Evolutionary conservation across 1,284 basidiomycete genomes (phyloP).

Genomic region (Puccinia triticina): DNA sequence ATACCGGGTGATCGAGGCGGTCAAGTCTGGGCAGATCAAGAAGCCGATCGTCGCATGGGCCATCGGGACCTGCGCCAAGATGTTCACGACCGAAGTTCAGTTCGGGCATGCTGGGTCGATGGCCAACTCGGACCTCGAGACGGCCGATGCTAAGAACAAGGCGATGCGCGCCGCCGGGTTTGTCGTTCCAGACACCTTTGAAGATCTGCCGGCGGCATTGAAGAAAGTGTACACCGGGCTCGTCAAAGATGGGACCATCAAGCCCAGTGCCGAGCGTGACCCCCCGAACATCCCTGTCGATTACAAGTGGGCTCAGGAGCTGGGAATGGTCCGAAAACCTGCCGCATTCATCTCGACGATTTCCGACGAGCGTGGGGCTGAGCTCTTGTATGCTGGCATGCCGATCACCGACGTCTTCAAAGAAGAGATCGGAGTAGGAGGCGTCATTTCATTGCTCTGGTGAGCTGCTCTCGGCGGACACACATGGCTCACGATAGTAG

Average conservation of each 20-base stretch:
- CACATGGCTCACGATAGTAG: constrained; percentile 39
- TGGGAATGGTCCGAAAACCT: constrained; percentile 96
- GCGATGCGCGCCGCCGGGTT: constrained; percentile 95
- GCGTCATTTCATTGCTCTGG: constrained; percentile 95
- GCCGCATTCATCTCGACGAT: constrained; percentile 99
- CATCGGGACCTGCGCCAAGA: constrained; percentile 99
- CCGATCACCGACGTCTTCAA: constrained; percentile 98
- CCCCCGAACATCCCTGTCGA: constrained; percentile 98
- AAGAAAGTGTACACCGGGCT: constrained; percentile 83
- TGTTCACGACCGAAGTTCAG: constrained; percentile 99
- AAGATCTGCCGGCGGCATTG: constrained; percentile 85
- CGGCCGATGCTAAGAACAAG: constrained; percentile 94
- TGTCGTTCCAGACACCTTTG: constrained; percentile 96
- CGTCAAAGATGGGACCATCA: constrained; percentile 72
- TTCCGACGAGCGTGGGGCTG: constrained; percentile 98
- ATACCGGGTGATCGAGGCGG: constrained; percentile 97
- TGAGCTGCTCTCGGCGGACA: constrained; percentile 81
- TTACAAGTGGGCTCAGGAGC: constrained; percentile 98
- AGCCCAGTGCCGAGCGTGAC: constrained; percentile 76
- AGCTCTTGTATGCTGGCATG: constrained; percentile 98
- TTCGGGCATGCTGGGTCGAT: constrained; percentile 98
- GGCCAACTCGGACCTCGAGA: constrained; percentile 97
- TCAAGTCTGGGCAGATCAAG: constrained; percentile 88
- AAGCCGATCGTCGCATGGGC: constrained; percentile 99
- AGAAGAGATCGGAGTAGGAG: constrained; percentile 94